These are phyloP conservation scores for Lablab purpureus DNA, from an alignment of 306 rosid species.

Conservation along the genomic window DNA sequence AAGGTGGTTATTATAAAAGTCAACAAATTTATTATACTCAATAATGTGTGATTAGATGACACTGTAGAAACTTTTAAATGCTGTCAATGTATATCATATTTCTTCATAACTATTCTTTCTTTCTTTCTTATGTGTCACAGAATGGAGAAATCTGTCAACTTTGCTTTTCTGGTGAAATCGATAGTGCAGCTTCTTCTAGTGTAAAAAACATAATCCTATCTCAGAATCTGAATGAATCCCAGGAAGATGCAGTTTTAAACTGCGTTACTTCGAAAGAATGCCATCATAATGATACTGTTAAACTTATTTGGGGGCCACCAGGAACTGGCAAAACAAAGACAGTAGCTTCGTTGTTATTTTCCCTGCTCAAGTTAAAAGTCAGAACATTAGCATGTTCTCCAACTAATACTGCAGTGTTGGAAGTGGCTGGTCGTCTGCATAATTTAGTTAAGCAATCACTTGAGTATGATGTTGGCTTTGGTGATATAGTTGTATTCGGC, in stretches of 20 bases:
- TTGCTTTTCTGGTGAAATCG: slow-evolving; percentile 25
- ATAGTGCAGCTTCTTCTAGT: background rate
- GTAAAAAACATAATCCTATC: slow-evolving; percentile 10
- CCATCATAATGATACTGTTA: slow-evolving; percentile 44
- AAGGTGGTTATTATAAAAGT: background rate
- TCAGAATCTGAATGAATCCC: slow-evolving; percentile 58
- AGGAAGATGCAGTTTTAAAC: slow-evolving; percentile 53
- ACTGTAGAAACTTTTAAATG: background rate
- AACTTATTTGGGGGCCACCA: slow-evolving; percentile 74
- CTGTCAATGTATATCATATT: background rate
- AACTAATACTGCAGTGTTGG: slow-evolving; percentile 61
- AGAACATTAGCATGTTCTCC: slow-evolving; percentile 70
- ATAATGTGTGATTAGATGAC: background rate
- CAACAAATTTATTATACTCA: background rate
- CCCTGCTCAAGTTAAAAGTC: slow-evolving; percentile 47
- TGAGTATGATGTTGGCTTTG: slow-evolving; percentile 44
- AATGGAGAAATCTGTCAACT: slow-evolving; percentile 35
- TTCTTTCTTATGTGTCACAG: slow-evolving; percentile 38
- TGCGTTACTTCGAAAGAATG: slow-evolving; percentile 50
- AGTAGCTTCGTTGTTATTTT: slow-evolving; percentile 45
- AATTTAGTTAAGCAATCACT: slow-evolving; percentile 29
- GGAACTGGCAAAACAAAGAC: slow-evolving; percentile 78
- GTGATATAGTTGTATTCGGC: slow-evolving; percentile 58
- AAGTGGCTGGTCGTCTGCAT: slow-evolving; percentile 50
- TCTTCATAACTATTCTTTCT: background rate